Percentiles rank a stretch among this genome's conserved stretches.
These are phyloP conservation scores for Daedalea quercina DNA, from an alignment of 768 basidiomycete genomes.

Conservation along the genomic window DNA sequence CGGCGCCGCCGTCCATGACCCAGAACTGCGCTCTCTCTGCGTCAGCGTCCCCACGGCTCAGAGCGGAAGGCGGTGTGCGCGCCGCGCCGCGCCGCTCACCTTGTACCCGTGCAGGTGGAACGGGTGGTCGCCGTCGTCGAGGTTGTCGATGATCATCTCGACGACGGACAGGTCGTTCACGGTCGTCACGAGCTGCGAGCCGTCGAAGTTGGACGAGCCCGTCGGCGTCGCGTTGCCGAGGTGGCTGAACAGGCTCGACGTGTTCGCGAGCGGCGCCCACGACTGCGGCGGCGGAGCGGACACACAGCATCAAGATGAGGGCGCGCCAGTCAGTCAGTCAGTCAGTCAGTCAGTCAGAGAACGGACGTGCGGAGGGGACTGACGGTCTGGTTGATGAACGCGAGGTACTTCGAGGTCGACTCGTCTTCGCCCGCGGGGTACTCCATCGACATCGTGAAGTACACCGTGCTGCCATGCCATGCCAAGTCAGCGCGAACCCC, in stretches of 20 bases:
- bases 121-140: conserved; percentile 27
- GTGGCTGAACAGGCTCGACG: conserved; percentile 16
- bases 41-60: too few relatives aligned
- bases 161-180: conserved; percentile 17
- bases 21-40: conserved; percentile 16
- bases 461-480: conserved; percentile 7
- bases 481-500: not conserved
- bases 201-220: conserved; percentile 11
- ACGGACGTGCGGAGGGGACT: not conserved
- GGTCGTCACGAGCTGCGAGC: conserved; percentile 19
- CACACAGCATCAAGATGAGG: too few relatives aligned
- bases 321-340: too few relatives aligned
- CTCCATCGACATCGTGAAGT: conserved; percentile 20
- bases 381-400: conserved; percentile 25
- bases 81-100: conserved; percentile 2
- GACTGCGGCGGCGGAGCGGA: too few relatives aligned
- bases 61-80: too few relatives aligned
- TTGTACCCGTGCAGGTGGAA: conserved; percentile 35
- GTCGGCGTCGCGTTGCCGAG: conserved; percentile 9
- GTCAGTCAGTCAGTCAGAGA: too few relatives aligned
- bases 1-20: conserved; percentile 30
- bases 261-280: conserved; percentile 19
- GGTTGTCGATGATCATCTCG: conserved; percentile 21
- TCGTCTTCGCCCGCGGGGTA: conserved; percentile 10
- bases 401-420: conserved; percentile 18